Conservation (phyloP, 371 early-diverging fungal genomes). For the Zychaea mexicana region DNA sequence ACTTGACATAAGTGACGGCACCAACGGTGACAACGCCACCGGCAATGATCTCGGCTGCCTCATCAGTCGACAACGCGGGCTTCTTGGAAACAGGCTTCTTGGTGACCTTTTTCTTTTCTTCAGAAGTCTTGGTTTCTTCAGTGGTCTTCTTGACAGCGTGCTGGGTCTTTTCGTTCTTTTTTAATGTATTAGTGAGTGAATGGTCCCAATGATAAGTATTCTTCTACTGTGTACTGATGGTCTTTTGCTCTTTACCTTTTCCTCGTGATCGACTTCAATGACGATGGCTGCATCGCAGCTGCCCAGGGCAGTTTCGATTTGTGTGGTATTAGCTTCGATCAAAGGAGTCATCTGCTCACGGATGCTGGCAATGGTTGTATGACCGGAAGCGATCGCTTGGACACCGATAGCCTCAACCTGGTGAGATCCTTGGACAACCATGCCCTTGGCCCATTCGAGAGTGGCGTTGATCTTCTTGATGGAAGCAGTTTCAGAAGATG, state of each 20-base stretch:
- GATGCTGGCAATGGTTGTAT: not conserved
- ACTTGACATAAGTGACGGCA: not conserved
- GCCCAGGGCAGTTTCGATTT: conserved; percentile 6
- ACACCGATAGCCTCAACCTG: conserved; percentile 16
- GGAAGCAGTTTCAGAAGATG: not conserved
- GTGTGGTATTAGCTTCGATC: conserved; percentile 8
- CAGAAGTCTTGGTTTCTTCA: not conserved
- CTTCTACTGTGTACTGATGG: too few species aligned
- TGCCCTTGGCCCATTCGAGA: conserved; percentile 13
- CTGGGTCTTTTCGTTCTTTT: not conserved
- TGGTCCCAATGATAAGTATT: too few species aligned
- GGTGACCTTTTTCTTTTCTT: not conserved
- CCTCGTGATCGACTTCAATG: not conserved
- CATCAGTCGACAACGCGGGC: not conserved
- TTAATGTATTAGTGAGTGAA: too few species aligned
- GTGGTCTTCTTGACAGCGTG: not conserved
- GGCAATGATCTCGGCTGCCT: not conserved
- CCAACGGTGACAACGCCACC: conserved; percentile 20
- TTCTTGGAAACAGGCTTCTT: not conserved
- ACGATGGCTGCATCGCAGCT: not conserved
- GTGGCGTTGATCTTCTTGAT: not conserved
- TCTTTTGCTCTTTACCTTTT: not conserved
- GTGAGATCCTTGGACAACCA: conserved; percentile 4
- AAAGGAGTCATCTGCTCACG: conserved; percentile 1
- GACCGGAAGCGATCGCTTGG: conserved; percentile 7